Evolutionary conservation across 2,329 filamentous ascomycete species (phyloP), one percentile per base, ranked within the genome.

Genomic region (Aspergillus ruber): DNA sequence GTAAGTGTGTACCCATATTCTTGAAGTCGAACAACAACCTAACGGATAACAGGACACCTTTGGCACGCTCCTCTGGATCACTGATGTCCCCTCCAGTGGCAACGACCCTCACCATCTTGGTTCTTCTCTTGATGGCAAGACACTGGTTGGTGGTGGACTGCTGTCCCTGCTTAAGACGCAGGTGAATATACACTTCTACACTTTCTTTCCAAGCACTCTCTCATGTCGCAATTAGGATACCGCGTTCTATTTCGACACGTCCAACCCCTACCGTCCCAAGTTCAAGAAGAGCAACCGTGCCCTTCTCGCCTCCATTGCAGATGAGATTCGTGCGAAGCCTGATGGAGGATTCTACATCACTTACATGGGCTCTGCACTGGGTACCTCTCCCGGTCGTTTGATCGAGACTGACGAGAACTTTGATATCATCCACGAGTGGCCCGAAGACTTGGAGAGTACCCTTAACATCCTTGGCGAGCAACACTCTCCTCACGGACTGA

Each of bases 291-390:
- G 76, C 61, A 81, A 83, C 65, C 73, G 80, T 8, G 80, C 69
- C n/a, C 47, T 82, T 7, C 72, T 83, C 29, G 71, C 74, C 6
- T 82, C 80, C 35, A 82, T 83, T 53, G 74, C 75, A 0, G 81
- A 83, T 60, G 81, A 83, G 67, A 79, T 84, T 56, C 76, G 79
- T 13, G 79, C 80, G 42, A 83, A 83, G 65, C 81, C 80, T 9
- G 80, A 81, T 20, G 80, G 63, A 53, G 78, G 79, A 0, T 82
- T 81, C 65, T 80, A 79, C 60, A 78, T 82, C 55, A 82, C 79
- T 3, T 82, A 81, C 63, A 81, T 82, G 79, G 78, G 79, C 13
- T 80, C 71, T 50, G 79, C 80, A 5, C 68, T 76, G 0, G 80
- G 80, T 13, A 82, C 78, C 7, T 74, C 75, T 0, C 80, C 79